phyloP scores from a whole-genome alignment of 768 basidiomycete genomes.

The Leccinum variicolor region DNA sequence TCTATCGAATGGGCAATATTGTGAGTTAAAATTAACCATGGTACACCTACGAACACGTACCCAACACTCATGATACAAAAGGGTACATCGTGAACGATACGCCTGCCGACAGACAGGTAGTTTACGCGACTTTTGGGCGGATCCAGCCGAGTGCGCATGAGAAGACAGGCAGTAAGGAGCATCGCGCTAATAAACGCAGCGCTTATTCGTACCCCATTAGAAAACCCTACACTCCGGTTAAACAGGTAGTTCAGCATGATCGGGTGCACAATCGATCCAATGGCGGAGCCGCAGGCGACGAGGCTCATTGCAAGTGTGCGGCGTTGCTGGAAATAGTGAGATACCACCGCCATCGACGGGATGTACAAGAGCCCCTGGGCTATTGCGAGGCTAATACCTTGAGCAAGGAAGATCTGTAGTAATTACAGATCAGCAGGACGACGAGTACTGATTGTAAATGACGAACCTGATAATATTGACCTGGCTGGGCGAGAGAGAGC shows the following conservation, averaged over 20 bases:
- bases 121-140: background rate
- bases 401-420: conserved; percentile 43
- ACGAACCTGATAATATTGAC: conserved; percentile 38
- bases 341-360: conserved; percentile 40
- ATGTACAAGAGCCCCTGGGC: conserved; percentile 44
- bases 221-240: background rate
- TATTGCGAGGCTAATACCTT: conserved; percentile 45
- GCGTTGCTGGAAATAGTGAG: conserved; percentile 16
- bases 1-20: background rate
- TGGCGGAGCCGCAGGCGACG: conserved; percentile 36
- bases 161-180: conserved; percentile 1
- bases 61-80: background rate
- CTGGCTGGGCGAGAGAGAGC: background rate
- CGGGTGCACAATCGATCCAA: conserved; percentile 7
- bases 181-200: background rate
- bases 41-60: background rate
- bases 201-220: background rate
- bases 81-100: background rate
- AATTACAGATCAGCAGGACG: background rate
- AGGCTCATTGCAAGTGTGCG: conserved; percentile 44
- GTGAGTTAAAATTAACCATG: background rate
- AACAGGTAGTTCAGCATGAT: conserved; percentile 28
- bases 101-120: background rate
- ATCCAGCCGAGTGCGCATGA: background rate
- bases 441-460: background rate